Evolutionary conservation across 805 yeast genomes (phyloP).

Genomic region (Lipomyces chichibuensis): DNA sequence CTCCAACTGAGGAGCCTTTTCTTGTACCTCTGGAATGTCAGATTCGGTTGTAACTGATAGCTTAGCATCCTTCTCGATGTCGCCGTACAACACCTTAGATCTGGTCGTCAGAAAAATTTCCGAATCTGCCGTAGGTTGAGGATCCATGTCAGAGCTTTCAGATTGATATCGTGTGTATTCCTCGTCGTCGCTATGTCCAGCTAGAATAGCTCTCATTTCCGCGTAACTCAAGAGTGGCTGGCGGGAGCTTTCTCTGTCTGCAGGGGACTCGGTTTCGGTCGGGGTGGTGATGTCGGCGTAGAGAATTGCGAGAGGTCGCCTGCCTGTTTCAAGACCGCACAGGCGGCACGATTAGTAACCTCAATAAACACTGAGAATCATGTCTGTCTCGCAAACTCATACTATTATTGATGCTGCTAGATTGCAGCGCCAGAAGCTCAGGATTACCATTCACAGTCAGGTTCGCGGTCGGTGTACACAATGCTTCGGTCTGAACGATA

Average conservation of each 20-base stretch:
- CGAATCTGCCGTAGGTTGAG: not conserved
- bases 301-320: not conserved
- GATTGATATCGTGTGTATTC: not conserved
- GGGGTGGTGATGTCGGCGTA: not conserved
- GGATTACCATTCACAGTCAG: not conserved
- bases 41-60: not conserved
- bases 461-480: not conserved
- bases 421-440: not conserved
- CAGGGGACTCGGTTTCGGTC: not conserved
- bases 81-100: not conserved
- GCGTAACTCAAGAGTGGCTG: not conserved
- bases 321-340: not conserved
- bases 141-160: not conserved
- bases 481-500: not conserved
- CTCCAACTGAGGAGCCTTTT: not conserved
- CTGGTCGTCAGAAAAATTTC: not conserved
- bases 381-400: not conserved
- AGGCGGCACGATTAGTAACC: not conserved
- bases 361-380: not conserved
- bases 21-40: not conserved
- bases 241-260: not conserved
- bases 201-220: not conserved
- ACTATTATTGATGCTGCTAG: not conserved
- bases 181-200: conserved; percentile 1
- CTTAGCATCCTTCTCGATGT: not conserved